Conservation (phyloP, 1,284 basidiomycete species). For the Cryptococcus floricola region DNA sequence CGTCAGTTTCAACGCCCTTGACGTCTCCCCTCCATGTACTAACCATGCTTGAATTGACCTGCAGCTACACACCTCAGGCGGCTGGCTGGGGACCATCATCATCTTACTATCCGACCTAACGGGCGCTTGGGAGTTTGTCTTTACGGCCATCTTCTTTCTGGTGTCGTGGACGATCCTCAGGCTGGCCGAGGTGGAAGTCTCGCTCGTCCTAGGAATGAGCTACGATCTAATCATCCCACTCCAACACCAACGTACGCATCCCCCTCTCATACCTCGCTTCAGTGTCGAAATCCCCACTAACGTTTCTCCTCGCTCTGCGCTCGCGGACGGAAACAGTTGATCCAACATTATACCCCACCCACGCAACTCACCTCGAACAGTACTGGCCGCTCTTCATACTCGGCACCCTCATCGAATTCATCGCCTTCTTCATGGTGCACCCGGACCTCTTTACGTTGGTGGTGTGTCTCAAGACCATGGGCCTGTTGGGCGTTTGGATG, state of each 20-base stretch:
- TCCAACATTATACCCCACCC: background rate
- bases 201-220: constrained; percentile 20
- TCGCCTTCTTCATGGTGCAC: constrained; percentile 20
- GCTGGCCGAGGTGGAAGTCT: constrained; percentile 13
- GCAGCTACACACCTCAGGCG: constrained; percentile 31
- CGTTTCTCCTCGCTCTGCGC: background rate
- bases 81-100: constrained; percentile 29
- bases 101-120: constrained; percentile 13
- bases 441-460: constrained; percentile 29
- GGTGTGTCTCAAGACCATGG: constrained; percentile 29
- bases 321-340: background rate
- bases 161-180: constrained; percentile 24
- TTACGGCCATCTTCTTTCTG: constrained; percentile 19
- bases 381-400: constrained; percentile 31
- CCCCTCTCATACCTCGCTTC: background rate
- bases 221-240: constrained; percentile 30
- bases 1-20: constrained; percentile 4
- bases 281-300: background rate
- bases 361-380: constrained; percentile 12
- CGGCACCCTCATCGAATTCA: constrained; percentile 18
- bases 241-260: constrained; percentile 11
- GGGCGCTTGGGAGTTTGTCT: constrained; percentile 25
- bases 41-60: background rate
- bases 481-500: constrained; percentile 20
- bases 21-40: background rate